Conservation (phyloP, 1,284 basidiomycete species). For the Xerocomus nothofagi region DNA sequence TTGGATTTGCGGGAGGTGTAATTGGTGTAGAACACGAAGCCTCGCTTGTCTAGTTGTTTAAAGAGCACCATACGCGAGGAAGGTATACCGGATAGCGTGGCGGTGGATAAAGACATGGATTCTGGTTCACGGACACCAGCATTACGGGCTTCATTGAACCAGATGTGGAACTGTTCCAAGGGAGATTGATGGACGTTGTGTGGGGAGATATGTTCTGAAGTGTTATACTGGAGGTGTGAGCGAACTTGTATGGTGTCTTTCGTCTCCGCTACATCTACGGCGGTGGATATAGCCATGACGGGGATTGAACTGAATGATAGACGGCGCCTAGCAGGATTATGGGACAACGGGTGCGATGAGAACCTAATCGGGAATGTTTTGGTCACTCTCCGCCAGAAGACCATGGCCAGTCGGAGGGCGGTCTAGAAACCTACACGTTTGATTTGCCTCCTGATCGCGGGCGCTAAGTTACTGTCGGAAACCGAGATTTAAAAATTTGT, state of each 20-base stretch:
- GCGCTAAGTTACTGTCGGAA: too few species aligned
- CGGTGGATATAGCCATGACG: constrained; percentile 21
- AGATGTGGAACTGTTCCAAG: constrained; percentile 78
- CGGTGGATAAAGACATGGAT: constrained; percentile 83
- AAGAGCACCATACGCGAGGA: constrained; percentile 90
- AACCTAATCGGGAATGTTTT: constrained; percentile 11
- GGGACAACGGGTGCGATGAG: constrained; percentile 13
- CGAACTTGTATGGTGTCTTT: constrained; percentile 63
- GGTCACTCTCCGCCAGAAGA: neutral
- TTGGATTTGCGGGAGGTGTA: constrained; percentile 89
- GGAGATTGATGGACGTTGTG: constrained; percentile 63
- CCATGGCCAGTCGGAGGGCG: constrained; percentile 4
- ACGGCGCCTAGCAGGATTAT: neutral
- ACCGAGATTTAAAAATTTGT: too few species aligned
- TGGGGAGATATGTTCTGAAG: constrained; percentile 61
- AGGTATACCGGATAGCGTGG: constrained; percentile 71
- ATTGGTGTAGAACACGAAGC: constrained; percentile 97
- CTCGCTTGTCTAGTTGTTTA: constrained; percentile 81
- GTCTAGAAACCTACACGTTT: too few species aligned
- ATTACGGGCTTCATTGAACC: constrained; percentile 73
- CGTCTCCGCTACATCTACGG: constrained; percentile 32
- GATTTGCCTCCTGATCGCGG: too few species aligned
- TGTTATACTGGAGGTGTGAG: constrained; percentile 75
- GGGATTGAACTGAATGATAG: constrained; percentile 1
- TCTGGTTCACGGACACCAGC: constrained; percentile 79